Evolutionary conservation across 2,329 filamentous ascomycete genomes (phyloP).

Genomic region (Monascus ruber): DNA sequence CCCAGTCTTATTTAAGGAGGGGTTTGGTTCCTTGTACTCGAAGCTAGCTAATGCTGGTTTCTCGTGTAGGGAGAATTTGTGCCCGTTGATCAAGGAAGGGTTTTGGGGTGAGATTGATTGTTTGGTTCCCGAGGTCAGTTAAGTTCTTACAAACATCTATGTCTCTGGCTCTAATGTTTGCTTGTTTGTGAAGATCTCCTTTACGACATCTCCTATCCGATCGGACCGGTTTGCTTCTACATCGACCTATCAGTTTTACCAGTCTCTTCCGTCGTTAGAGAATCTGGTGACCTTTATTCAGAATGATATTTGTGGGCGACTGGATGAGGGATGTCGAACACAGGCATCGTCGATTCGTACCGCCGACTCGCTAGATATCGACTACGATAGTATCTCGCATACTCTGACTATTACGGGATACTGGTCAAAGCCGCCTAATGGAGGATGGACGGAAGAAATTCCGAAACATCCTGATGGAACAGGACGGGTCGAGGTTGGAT

Average conservation of each 20-base stretch:
- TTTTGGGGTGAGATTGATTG: constrained; percentile 50
- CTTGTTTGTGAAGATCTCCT: constrained; percentile 39
- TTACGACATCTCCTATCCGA: constrained; percentile 47
- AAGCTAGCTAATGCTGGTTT: not conserved
- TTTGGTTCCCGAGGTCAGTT: constrained; percentile 34
- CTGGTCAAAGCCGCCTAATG: constrained; percentile 38
- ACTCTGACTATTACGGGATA: constrained; percentile 53
- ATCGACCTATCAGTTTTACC: constrained; percentile 59
- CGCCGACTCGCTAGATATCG: constrained; percentile 61
- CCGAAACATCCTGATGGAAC: constrained; percentile 12
- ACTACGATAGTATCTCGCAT: constrained; percentile 60
- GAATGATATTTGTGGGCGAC: constrained; percentile 40
- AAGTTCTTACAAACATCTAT: constrained; percentile 3
- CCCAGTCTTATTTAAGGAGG: not conserved
- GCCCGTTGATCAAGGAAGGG: constrained; percentile 44
- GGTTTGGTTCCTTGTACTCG: too few relatives aligned
- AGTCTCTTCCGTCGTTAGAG: constrained; percentile 47
- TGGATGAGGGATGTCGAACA: constrained; percentile 40
- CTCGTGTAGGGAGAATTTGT: constrained; percentile 39
- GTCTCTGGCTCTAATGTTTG: constrained; percentile 9
- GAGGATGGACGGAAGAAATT: constrained; percentile 39
- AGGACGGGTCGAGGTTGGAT: constrained; percentile 65
- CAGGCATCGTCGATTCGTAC: constrained; percentile 36
- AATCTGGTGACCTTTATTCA: constrained; percentile 45
- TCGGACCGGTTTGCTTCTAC: constrained; percentile 52